phyloP scores from a whole-genome alignment of 345 rosid genomes.

The Lepidium aucheri region DNA sequence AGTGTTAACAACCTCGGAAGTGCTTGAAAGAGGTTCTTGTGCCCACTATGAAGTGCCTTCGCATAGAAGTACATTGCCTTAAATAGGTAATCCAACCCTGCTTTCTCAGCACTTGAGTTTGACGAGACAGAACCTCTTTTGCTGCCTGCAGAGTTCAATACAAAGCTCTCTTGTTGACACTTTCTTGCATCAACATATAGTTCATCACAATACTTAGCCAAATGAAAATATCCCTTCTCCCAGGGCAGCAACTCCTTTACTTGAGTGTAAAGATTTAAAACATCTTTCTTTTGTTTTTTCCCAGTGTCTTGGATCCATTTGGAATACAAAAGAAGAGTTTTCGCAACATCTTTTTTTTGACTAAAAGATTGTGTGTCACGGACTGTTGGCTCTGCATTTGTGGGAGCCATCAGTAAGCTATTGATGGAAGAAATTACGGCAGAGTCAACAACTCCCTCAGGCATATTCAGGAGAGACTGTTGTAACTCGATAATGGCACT shows the following conservation, averaged over 20 bases:
- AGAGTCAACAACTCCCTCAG: conserved; percentile 72
- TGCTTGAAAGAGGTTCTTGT: conserved; percentile 91
- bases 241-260: conserved; percentile 88
- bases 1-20: conserved; percentile 94
- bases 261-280: conserved; percentile 70
- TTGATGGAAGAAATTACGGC: conserved; percentile 59
- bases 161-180: conserved; percentile 76
- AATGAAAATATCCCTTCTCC: conserved; percentile 92
- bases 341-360: conserved; percentile 70
- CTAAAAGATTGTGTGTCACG: conserved; percentile 45
- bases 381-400: conserved; percentile 49
- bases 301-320: conserved; percentile 93
- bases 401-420: conserved; percentile 65
- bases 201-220: conserved; percentile 93
- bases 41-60: conserved; percentile 91
- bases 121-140: conserved; percentile 38
- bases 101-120: conserved; percentile 46
- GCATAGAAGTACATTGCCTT: conserved; percentile 83
- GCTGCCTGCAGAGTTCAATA: conserved; percentile 31
- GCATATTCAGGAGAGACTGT: conserved; percentile 82
- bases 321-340: conserved; percentile 85
- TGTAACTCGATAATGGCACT: conserved; percentile 90
- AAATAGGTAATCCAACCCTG: conserved; percentile 69
- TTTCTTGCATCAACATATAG: conserved; percentile 90
- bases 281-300: conserved; percentile 95